Base-by-base conservation (phyloP, 192 early-diverging fungal genomes). In the Backusella luteola region DNA sequence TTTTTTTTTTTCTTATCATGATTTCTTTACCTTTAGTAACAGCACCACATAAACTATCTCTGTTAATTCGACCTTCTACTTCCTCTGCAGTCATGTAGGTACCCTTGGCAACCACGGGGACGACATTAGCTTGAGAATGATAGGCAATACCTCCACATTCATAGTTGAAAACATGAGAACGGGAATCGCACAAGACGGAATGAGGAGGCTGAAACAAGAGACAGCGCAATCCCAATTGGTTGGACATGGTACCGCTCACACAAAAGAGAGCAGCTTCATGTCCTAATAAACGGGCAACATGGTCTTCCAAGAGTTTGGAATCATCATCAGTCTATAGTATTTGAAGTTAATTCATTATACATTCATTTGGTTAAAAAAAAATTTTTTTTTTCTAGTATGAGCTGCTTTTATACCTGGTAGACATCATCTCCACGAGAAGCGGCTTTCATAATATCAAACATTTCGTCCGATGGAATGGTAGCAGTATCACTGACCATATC, bases 201-300 rank as follows among this genome's bases (percentile, higher is more conserved):
- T 94, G 90, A 0, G 97, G 97, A 44, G 95, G 95, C 66, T 87
- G 82, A 38, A 75, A 70, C 19, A 98, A 79, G 52, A 95, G 93
- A 0, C 89, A 81, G 46, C 94, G 89, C 53, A 96, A 87, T 21
- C 91, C 96, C 34, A 97, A 72, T 80, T 97, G 92, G 80, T 94
- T 94, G 77, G 88, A 80, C 94, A 96, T 94, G 3, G 95, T 96
- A 9, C 93, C 95, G 4, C 90, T 90, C 0, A 89, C 83, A 67
- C 92, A 92, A 78, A 97, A 97, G 17, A 97, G 81, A 26, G 91
- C 93, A 2, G 93, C 90, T 79, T 95, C 90, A 49, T 97, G 89
- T 23, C 92, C 91, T 66, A 91, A 88, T n/a, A 97, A 83, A 32
- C 81, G 69, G 12, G 94, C 91, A 0, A 94, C 87, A 42, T 85